Evolutionary conservation across 768 basidiomycete species (phyloP).

Genomic region (Pisolithus microcarpus): DNA sequence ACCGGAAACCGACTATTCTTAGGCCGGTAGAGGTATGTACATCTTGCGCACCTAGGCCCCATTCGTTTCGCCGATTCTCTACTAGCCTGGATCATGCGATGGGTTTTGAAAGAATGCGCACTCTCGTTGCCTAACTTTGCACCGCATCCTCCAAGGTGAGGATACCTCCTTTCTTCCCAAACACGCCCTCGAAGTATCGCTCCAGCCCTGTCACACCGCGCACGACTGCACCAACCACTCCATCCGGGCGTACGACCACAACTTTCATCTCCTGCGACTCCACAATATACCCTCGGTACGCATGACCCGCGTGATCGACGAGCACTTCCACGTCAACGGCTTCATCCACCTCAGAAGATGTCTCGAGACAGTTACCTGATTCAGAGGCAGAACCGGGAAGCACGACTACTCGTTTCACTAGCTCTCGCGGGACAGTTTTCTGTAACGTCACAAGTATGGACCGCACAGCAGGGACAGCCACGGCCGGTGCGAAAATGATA

Average conservation of each 20-base stretch:
- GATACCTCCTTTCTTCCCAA: slow-evolving; percentile 1
- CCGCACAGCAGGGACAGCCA: not conserved
- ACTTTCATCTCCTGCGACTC: not conserved
- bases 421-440: not conserved
- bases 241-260: slow-evolving; percentile 35
- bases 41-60: too few relatives aligned
- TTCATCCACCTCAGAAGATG: not conserved
- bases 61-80: too few relatives aligned
- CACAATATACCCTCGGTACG: not conserved
- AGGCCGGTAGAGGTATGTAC: too few relatives aligned
- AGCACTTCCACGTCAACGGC: not conserved
- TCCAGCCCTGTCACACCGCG: not conserved
- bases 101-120: too few relatives aligned
- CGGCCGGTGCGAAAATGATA: slow-evolving; percentile 30
- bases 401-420: not conserved
- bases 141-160: too few relatives aligned
- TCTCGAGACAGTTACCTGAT: not conserved
- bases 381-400: not conserved
- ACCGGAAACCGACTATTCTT: too few relatives aligned
- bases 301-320: not conserved
- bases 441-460: not conserved
- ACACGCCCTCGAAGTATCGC: slow-evolving; percentile 8
- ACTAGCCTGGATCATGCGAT: too few relatives aligned
- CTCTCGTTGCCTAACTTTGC: too few relatives aligned
- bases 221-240: slow-evolving; percentile 34